Percentiles rank a stretch among this genome's conserved stretches.
Conservation (phyloP, 306 rosid species). For the Lagenaria siceraria region DNA sequence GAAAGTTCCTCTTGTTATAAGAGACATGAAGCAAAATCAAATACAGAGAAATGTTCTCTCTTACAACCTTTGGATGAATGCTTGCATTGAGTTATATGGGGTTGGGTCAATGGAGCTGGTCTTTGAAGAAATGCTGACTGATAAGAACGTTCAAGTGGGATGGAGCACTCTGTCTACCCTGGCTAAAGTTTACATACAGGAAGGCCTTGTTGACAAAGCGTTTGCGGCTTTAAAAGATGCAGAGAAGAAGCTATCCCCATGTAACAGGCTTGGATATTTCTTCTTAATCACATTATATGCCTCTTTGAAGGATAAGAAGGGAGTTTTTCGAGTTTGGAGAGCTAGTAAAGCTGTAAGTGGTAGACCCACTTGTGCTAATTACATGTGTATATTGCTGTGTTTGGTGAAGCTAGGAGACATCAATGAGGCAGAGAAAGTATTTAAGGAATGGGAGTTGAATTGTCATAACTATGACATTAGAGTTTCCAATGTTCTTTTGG, state of each 20-base stretch:
- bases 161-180: slow-evolving; percentile 79
- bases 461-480: slow-evolving; percentile 54
- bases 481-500: slow-evolving; percentile 76
- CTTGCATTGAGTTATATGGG: slow-evolving; percentile 32
- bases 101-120: slow-evolving; percentile 41
- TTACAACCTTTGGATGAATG: slow-evolving; percentile 81
- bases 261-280: slow-evolving; percentile 56
- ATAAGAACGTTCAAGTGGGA: slow-evolving; percentile 52
- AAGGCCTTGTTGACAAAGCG: slow-evolving; percentile 45
- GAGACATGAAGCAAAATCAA: slow-evolving; percentile 53
- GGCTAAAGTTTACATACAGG: slow-evolving; percentile 48
- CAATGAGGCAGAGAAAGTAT: slow-evolving; percentile 44
- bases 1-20: slow-evolving; percentile 59
- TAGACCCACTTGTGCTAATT: slow-evolving; percentile 56
- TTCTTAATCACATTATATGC: slow-evolving; percentile 66
- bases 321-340: slow-evolving; percentile 57
- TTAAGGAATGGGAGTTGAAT: slow-evolving; percentile 59
- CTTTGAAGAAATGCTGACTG: slow-evolving; percentile 48
- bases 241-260: slow-evolving; percentile 45
- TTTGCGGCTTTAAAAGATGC: slow-evolving; percentile 37
- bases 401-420: slow-evolving; percentile 62
- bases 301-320: slow-evolving; percentile 46
- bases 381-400: slow-evolving; percentile 52
- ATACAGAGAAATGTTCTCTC: slow-evolving; percentile 52
- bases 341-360: slow-evolving; percentile 50